Base-by-base conservation (phyloP, 495 filamentous ascomycete species). In the Trichoderma orchidacearum region DNA sequence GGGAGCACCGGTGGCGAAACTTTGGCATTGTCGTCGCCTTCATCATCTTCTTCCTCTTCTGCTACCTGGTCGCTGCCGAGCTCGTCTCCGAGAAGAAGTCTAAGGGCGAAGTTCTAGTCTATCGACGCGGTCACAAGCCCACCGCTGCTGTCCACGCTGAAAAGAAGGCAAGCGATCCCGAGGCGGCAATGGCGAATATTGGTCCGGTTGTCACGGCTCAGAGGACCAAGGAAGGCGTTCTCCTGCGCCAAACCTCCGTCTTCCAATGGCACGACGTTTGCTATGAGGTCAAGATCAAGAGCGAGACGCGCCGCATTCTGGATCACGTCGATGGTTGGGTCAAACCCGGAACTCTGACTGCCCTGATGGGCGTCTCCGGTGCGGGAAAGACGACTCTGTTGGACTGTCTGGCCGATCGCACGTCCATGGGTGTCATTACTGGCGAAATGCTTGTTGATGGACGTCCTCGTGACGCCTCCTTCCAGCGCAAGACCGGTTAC, bases 401-500 rank as follows among this genome's bases (percentile, higher is more conserved):
- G 7, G 81, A 89, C 71, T 80, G 83, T 54, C 67, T 89, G 51
- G 90, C 90, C 30, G 83, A 84, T 58, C 82, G 90, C 65, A 88
- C 85, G 30, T 86, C 85, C 0, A 89, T 90, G 80, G 90, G 90
- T 60, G 84, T 94, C 11, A 85, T 96, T 52, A 84, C 80, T 17
- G 90, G 90, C 25, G 83, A 91, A 54, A 90, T 92, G 82, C 72
- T 92, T 2, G 87, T 96, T 5, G 86, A 94, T 61, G 90, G 89
- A 1, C 76, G 74, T 25, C 82, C 76, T 36, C 79, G 85, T 17
- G 87, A 94, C 63, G 74, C 79, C 17, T 89, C 86, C 0, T 95
- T 95, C 77, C 89, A 93, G 64, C 85, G 90, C 31, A 93, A 93
- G 73, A 95, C 90, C 3, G 91, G 91, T 27, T 97, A 96, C 62